Conservation (phyloP, 106 monocot species). For the Dendrobium nobile region DNA sequence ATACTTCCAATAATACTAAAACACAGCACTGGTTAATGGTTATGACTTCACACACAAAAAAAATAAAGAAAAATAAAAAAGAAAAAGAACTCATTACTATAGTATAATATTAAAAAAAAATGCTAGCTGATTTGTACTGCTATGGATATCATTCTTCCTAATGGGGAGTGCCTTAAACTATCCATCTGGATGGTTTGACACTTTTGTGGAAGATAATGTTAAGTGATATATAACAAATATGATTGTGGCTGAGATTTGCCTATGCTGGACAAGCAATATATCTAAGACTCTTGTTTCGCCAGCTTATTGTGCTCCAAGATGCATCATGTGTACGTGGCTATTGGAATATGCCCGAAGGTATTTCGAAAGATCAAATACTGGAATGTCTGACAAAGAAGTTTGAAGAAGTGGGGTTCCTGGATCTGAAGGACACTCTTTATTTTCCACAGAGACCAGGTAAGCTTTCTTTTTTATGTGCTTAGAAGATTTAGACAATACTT, state of each 20-base stretch:
- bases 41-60: no score
- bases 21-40: no score
- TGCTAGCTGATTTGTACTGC: neutral
- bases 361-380: constrained; percentile 36
- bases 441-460: constrained; percentile 67
- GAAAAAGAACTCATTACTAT: neutral
- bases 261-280: no score
- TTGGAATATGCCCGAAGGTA: constrained; percentile 54
- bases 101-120: neutral
- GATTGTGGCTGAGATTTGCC: no score
- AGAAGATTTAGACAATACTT: neutral
- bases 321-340: constrained; percentile 74
- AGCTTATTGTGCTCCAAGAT: constrained; percentile 64
- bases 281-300: constrained; percentile 4
- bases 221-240: no score
- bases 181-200: neutral
- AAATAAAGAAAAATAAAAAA: neutral
- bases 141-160: neutral
- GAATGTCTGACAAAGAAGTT: constrained; percentile 55
- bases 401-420: constrained; percentile 46
- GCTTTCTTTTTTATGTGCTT: neutral
- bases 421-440: constrained; percentile 53
- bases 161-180: neutral
- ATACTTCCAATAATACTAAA: constrained; percentile 5
- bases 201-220: neutral